Conservation (phyloP, 2,329 filamentous ascomycete genomes). For the Fusarium foetens region DNA sequence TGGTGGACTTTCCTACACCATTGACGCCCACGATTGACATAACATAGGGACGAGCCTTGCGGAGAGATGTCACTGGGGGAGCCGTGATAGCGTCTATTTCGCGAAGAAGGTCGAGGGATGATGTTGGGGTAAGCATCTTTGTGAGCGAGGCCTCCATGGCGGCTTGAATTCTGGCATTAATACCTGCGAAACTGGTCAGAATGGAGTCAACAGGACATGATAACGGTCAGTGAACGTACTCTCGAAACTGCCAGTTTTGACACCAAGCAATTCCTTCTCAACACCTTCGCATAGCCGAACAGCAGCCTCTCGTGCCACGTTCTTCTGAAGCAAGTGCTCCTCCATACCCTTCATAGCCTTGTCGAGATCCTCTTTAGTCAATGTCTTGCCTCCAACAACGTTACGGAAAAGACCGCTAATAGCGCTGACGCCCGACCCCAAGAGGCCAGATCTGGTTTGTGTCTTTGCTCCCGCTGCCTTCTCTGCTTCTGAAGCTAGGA, state of each 20-base stretch:
- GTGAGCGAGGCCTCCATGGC: conserved; percentile 93
- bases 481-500: conserved; percentile 79
- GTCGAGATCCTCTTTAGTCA: conserved; percentile 88
- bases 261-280: conserved; percentile 86
- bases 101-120: conserved; percentile 91
- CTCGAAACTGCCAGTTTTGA: conserved; percentile 93
- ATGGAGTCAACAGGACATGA: background rate
- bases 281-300: conserved; percentile 91
- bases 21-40: conserved; percentile 99
- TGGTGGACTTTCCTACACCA: conserved; percentile 97
- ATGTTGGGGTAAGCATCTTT: conserved; percentile 95
- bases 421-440: conserved; percentile 82
- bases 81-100: conserved; percentile 85
- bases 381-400: conserved; percentile 90
- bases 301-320: conserved; percentile 94
- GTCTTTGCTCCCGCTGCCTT: conserved; percentile 60
- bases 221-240: conserved; percentile 53
- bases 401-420: conserved; percentile 93
- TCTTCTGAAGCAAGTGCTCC: conserved; percentile 93
- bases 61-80: conserved; percentile 70
- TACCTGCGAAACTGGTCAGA: conserved; percentile 56
- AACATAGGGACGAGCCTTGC: conserved; percentile 83
- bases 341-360: conserved; percentile 97
- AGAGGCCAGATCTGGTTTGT: conserved; percentile 68
- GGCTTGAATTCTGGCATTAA: conserved; percentile 82